Percentiles rank a stretch among this genome's conserved stretches.
Conservation (phyloP, 1,284 basidiomycete genomes). For the Trichosporon sp. region DNA sequence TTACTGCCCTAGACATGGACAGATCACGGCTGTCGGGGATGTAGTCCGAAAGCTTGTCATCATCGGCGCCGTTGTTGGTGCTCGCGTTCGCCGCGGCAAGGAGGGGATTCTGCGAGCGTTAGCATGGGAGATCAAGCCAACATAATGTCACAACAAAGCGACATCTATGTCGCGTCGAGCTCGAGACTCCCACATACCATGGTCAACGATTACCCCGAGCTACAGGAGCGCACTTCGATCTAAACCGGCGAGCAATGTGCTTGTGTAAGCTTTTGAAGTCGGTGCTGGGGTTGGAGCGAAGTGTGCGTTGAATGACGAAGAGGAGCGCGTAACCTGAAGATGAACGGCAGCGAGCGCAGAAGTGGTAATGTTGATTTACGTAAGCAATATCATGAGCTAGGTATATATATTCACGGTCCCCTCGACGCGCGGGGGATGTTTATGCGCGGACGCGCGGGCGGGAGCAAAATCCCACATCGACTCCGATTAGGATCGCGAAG, state of each 20-base stretch:
- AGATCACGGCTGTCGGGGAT: constrained; percentile 43
- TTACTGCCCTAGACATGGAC: constrained; percentile 43
- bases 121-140: background rate
- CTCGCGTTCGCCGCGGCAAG: constrained; percentile 40
- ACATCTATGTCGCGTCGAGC: background rate
- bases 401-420: background rate
- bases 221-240: background rate
- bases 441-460: background rate
- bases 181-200: constrained; percentile 1
- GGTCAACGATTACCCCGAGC: background rate
- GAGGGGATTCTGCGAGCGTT: constrained; percentile 35
- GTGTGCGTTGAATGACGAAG: background rate
- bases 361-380: background rate
- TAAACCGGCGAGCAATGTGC: background rate
- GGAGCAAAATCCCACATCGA: background rate
- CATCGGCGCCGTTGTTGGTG: constrained; percentile 27
- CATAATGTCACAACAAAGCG: background rate
- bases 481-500: no score
- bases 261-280: background rate
- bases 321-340: background rate
- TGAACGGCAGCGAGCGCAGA: background rate
- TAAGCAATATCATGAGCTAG: background rate
- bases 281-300: background rate
- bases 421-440: background rate
- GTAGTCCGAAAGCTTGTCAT: constrained; percentile 47